Base-by-base conservation (phyloP, 495 filamentous ascomycete genomes). In the Usnea hakonensis region DNA sequence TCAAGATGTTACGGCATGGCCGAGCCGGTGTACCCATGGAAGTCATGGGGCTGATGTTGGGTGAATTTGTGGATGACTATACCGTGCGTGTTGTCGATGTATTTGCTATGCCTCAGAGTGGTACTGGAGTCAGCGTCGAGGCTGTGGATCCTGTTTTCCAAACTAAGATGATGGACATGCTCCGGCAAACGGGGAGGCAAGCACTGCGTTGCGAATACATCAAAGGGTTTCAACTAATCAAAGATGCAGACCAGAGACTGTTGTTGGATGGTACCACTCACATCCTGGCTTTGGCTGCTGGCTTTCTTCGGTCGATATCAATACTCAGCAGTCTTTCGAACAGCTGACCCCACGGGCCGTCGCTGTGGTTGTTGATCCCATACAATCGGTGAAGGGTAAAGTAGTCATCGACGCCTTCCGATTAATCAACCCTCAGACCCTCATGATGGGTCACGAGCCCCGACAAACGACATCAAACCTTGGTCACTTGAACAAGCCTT, bases 151-250 rank as follows among this genome's bases (percentile, higher is more conserved):
- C 91, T 30, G 95, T 97, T 17, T 98, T 98, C 74, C 94, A 98
- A 78, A 95, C 88, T 66, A 97, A 96, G 80, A 98, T 98, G 94
- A 97, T 98, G 95, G 94, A 98, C 73, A 97, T 97, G 91, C 80
- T 98, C 66, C 82, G 88, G 69, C 94, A 98, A 79, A 98, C 94
- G 19, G 94, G 93, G 75, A 57, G 68, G 55, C 60, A 65, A 32
- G 17, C 33, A n/a, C 17, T 26, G 19, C 26, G 5, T 30, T 8
- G 14, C 8, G 11, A 40, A n/a, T 3, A 16, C 32, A 26, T 6
- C 16, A 23, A 14, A 44, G 40, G 17, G 33, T 28, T 16, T 19
- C n/a, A 53, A n/a, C 58, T 66, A 53, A 38, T 21, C 3, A 23
- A n/a, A 14, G 52, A 40, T 37, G 63, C 63, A 96, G 93, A 72